Percentiles rank a stretch among this genome's conserved stretches.
Conservation (phyloP, 2,329 filamentous ascomycete species). For the Fusarium nisikadoi region DNA sequence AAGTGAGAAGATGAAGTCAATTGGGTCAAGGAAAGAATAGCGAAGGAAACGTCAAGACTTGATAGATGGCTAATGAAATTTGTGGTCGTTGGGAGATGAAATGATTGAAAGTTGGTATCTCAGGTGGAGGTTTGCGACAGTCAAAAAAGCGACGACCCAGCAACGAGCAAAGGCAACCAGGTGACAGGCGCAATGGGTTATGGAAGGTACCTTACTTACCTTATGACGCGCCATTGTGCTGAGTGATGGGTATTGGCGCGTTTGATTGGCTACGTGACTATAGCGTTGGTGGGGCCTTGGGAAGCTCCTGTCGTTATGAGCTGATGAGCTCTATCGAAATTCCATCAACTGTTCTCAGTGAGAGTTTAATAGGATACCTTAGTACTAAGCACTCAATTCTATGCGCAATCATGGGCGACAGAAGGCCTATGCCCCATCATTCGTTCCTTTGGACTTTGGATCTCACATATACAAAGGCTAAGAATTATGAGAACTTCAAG, state of each 20-base stretch:
- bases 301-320: background rate
- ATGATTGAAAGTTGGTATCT: conserved; percentile 14
- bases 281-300: too few relatives aligned
- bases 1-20: background rate
- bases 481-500: background rate
- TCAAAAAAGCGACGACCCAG: conserved; percentile 32
- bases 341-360: background rate
- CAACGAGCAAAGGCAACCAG: conserved; percentile 24
- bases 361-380: background rate
- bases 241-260: background rate
- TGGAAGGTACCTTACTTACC: background rate
- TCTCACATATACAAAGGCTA: background rate
- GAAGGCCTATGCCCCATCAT: too few relatives aligned
- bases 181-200: conserved; percentile 6
- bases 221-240: conserved; percentile 35
- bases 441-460: background rate
- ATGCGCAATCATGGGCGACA: background rate
- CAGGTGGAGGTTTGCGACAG: conserved; percentile 40
- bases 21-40: background rate
- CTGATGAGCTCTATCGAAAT: background rate
- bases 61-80: conserved; percentile 1
- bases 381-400: background rate
- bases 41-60: background rate
- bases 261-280: conserved; percentile 28
- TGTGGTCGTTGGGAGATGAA: conserved; percentile 21